These are phyloP conservation scores for Fusarium sambucinum DNA, from an alignment of 2,329 filamentous ascomycete species.

Conservation along the genomic window DNA sequence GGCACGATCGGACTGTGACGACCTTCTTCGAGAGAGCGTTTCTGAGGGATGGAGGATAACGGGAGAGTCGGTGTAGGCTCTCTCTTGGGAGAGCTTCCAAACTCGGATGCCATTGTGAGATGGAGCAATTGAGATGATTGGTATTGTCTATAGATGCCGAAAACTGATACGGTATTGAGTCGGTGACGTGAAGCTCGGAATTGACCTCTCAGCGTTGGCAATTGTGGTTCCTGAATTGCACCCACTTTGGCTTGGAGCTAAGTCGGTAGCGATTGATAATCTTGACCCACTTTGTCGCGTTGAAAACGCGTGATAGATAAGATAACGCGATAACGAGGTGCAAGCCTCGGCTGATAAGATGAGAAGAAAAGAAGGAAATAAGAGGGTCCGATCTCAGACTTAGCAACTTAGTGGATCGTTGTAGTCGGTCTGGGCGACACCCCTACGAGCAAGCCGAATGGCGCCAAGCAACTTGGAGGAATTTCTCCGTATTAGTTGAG, in stretches of 20 bases:
- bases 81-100: constrained; percentile 54
- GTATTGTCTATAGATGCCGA: background rate
- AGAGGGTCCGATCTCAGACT: constrained; percentile 48
- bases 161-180: constrained; percentile 4
- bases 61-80: constrained; percentile 57
- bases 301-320: constrained; percentile 26
- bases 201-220: constrained; percentile 3
- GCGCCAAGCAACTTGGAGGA: constrained; percentile 37
- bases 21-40: constrained; percentile 75
- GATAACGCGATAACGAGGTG: constrained; percentile 9
- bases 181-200: constrained; percentile 6
- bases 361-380: constrained; percentile 31
- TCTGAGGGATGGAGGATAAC: constrained; percentile 69
- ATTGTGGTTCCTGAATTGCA: constrained; percentile 13
- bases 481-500: constrained; percentile 40
- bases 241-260: constrained; percentile 23
- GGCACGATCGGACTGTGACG: constrained; percentile 75
- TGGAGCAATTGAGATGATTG: background rate
- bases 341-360: constrained; percentile 21
- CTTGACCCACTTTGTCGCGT: constrained; percentile 15
- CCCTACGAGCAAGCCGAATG: constrained; percentile 41
- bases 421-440: constrained; percentile 38
- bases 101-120: constrained; percentile 53
- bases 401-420: constrained; percentile 40
- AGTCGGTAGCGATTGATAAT: constrained; percentile 8